phyloP scores from a whole-genome alignment of 192 early-diverging fungal species.

The Podila clonocystis region DNA sequence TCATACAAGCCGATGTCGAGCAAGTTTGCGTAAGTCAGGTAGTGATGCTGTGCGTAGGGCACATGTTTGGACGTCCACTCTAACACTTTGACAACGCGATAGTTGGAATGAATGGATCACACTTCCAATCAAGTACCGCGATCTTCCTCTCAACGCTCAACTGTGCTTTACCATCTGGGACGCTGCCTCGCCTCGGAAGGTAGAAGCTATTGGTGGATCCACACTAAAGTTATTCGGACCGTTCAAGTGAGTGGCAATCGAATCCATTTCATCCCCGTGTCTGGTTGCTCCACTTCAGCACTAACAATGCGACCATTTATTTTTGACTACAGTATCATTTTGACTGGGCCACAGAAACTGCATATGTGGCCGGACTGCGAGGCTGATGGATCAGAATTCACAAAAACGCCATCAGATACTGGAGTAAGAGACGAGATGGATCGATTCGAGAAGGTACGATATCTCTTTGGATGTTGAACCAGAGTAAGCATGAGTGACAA shows the following conservation, averaged over 20 bases:
- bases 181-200: constrained; percentile 76
- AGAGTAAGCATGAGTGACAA: too few relatives aligned
- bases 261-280: background rate
- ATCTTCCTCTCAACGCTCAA: constrained; percentile 79
- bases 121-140: constrained; percentile 88
- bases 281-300: background rate
- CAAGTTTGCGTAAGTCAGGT: constrained; percentile 62
- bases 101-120: constrained; percentile 96
- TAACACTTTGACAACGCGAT: background rate
- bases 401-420: constrained; percentile 66
- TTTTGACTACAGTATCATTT: constrained; percentile 71
- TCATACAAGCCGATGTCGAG: constrained; percentile 69
- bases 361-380: constrained; percentile 72
- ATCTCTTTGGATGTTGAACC: too few relatives aligned
- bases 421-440: constrained; percentile 77
- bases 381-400: constrained; percentile 67
- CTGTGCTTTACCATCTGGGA: constrained; percentile 86
- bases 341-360: constrained; percentile 87
- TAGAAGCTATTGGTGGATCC: constrained; percentile 78
- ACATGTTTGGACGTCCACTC: background rate
- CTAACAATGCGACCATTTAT: background rate
- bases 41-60: background rate
- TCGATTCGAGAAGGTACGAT: constrained; percentile 80
- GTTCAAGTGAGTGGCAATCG: constrained; percentile 61
- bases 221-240: constrained; percentile 85